Base-by-base conservation (phyloP, 345 rosid genomes). In the Dipteronia sinensis region DNA sequence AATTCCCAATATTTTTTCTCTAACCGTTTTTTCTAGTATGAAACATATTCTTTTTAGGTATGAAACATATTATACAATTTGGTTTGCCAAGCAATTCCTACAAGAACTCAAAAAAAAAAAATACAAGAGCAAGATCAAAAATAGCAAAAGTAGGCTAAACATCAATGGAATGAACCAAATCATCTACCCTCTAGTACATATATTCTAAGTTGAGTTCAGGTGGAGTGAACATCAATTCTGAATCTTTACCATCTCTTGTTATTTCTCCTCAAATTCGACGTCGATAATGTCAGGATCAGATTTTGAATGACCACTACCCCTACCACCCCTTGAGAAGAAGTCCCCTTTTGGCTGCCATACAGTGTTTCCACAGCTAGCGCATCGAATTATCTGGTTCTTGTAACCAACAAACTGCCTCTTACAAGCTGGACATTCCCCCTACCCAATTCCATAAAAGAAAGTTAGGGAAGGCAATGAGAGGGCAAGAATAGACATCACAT, bases 371-470 rank as follows among this genome's bases (percentile, higher is more conserved):
- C 99, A 93, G 67, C 93, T 81, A 20, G 86, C 72, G 63, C 99
- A 95, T 1, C 89, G 92, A 71, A 95, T 86, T 51, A 85, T 75
- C 83, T 92, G 98, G 86, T 75, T 93, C 85, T 90, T 95, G 87
- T 86, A 88, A 38, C 99, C 99, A 73, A 88, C 82, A 80, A 95
- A 95, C 83, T 93, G 92, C 80, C 90, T 88, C 83, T 90, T 90
- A 85, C 99, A 95, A 23, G 96, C 97, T 12, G 98, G 98, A 81
- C 99, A 95, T 75, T 90, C 85, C 61, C 99, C 99, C 99, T 93
- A 83, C 34, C 38, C 67, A 80, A 59, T 27, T 67, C 61, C 65
- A 25, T 77, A 13, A 29, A 62, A 55, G 23, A 47, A 56, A 64
- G 16, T 8, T 51, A 67, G 55, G 51, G 31, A 27, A 65, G 22